These are phyloP conservation scores for Arabis alpina DNA, from an alignment of 345 rosid species.

Conservation along the genomic window DNA sequence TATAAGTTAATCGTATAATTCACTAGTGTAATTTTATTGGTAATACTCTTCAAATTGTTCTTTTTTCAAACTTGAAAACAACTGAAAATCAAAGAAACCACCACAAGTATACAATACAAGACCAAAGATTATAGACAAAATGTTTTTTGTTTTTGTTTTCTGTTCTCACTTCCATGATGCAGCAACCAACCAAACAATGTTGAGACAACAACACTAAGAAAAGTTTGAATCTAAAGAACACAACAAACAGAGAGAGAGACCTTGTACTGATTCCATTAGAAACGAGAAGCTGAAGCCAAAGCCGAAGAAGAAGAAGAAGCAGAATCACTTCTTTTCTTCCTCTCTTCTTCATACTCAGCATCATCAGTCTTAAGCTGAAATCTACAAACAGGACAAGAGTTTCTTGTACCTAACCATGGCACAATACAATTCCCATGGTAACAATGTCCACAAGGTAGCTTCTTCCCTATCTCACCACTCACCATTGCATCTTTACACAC, in stretches of 20 bases:
- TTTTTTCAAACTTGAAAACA: background rate
- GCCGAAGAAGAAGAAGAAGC: conserved; percentile 22
- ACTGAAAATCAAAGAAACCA: conserved; percentile 13
- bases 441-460: conserved; percentile 68
- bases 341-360: conserved; percentile 64
- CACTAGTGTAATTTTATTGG: no score
- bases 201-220: background rate
- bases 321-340: conserved; percentile 45
- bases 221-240: conserved; percentile 3
- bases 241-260: conserved; percentile 8
- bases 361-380: conserved; percentile 73
- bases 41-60: no score
- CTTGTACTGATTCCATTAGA: background rate
- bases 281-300: conserved; percentile 26
- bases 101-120: background rate
- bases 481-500: conserved; percentile 63
- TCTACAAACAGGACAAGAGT: conserved; percentile 76
- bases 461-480: conserved; percentile 59
- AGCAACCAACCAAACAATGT: background rate
- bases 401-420: conserved; percentile 73
- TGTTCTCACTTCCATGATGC: conserved; percentile 17
- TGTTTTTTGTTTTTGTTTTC: background rate
- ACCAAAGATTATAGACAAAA: background rate
- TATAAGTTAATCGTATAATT: no score
- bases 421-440: conserved; percentile 72